Percentiles rank a stretch among this genome's conserved stretches.
Conservation (phyloP, 805 yeast genomes). For the Candida sphagnicola region DNA sequence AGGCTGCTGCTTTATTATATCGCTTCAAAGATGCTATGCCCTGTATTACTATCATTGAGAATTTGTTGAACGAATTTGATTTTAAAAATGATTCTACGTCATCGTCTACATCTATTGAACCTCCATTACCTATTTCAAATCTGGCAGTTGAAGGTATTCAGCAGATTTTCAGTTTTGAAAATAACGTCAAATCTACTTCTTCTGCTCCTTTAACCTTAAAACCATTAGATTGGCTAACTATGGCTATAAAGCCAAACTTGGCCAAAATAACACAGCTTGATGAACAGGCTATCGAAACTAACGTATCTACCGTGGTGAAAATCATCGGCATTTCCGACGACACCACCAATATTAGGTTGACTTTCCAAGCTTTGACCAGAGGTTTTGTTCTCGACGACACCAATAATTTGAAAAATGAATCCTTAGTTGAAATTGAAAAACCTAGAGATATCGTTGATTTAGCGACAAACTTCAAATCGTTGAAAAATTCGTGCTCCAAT, state of each 20-base stretch:
- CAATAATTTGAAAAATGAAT: conserved; percentile 18
- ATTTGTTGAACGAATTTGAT: conserved; percentile 33
- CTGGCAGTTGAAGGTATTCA: conserved; percentile 30
- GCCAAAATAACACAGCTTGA: conserved; percentile 24
- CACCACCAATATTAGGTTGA: conserved; percentile 39
- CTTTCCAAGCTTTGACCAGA: conserved; percentile 48
- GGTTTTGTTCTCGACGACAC: conserved; percentile 20
- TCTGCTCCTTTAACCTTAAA: conserved; percentile 7
- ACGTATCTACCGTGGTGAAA: conserved; percentile 41
- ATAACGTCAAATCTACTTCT: conserved; percentile 5
- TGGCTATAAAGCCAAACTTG: conserved; percentile 31
- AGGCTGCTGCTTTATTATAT: conserved; percentile 45
- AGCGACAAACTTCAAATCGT: conserved; percentile 13
- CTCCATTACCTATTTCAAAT: conserved; percentile 21
- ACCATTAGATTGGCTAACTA: conserved; percentile 35
- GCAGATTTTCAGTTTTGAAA: conserved; percentile 16
- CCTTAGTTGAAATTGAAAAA: conserved; percentile 24
- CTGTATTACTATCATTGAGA: conserved; percentile 23
- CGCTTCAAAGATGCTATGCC: conserved; percentile 32
- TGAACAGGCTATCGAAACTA: conserved; percentile 6
- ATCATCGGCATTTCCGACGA: conserved; percentile 46
- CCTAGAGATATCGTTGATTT: conserved; percentile 14
- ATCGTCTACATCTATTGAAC: conserved; percentile 5
- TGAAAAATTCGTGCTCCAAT: conserved; percentile 14
- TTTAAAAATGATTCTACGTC: conserved; percentile 17